Conservation (phyloP, 768 basidiomycete genomes). For the Saitozyma podzolica region DNA sequence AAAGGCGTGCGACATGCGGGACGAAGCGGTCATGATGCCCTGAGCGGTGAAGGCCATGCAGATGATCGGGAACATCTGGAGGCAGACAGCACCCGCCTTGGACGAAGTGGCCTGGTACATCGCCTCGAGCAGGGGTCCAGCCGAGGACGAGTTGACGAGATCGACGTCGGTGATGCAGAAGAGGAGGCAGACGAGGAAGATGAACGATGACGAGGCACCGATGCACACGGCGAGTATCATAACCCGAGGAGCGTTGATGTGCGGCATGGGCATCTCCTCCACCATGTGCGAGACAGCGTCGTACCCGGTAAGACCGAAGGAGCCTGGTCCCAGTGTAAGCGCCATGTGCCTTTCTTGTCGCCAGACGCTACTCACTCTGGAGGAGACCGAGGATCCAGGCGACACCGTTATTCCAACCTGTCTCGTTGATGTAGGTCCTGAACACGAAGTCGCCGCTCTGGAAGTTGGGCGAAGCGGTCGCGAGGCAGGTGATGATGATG, state of each 20-base stretch:
- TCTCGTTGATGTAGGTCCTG: constrained; percentile 36
- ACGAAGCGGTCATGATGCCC: constrained; percentile 36
- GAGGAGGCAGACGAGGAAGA: constrained; percentile 42
- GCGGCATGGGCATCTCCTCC: constrained; percentile 45
- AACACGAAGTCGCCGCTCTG: constrained; percentile 43
- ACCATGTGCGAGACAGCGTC: constrained; percentile 46
- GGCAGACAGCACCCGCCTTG: constrained; percentile 40
- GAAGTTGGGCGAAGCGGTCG: constrained; percentile 25
- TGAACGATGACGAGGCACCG: constrained; percentile 37
- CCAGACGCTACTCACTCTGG: constrained; percentile 26
- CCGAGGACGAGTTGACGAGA: constrained; percentile 29
- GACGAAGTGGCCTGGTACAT: constrained; percentile 41
- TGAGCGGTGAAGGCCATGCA: constrained; percentile 47
- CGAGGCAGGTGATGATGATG: constrained; percentile 34
- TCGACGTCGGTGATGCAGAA: constrained; percentile 41
- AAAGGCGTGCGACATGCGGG: constrained; percentile 40
- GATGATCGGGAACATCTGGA: constrained; percentile 37
- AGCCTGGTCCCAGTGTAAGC: constrained; percentile 15
- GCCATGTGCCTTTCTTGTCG: background rate
- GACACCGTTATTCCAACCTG: constrained; percentile 42
- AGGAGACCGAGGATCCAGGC: constrained; percentile 44
- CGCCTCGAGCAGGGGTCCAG: constrained; percentile 36
- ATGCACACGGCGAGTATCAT: constrained; percentile 45
- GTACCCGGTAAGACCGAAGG: constrained; percentile 43
- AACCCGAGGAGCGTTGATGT: constrained; percentile 36